A percentile compares a stretch with the other conserved stretches of the same genome.
These are phyloP conservation scores for Exophiala dermatitidis DNA, from an alignment of 2,329 filamentous ascomycete genomes.

Conservation along the genomic window DNA sequence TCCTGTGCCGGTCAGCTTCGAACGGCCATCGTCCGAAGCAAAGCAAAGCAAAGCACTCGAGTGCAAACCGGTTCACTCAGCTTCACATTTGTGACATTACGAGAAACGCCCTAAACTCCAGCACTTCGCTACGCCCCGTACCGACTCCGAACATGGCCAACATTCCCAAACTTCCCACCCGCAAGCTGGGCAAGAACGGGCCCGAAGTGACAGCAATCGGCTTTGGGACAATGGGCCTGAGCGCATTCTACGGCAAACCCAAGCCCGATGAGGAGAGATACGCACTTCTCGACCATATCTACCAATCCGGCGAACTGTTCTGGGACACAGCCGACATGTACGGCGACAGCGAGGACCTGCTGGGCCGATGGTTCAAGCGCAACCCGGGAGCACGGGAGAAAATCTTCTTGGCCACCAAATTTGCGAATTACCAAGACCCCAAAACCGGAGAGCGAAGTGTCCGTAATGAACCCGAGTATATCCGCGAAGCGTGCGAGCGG, in stretches of 20 bases:
- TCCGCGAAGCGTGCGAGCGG: constrained; percentile 28
- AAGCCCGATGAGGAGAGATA: constrained; percentile 45
- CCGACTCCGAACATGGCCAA: constrained; percentile 3
- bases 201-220: constrained; percentile 30
- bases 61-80: too few relatives aligned
- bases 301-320: constrained; percentile 30
- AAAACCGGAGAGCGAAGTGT: constrained; percentile 18
- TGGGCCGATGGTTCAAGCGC: constrained; percentile 28
- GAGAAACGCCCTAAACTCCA: not conserved
- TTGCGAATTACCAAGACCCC: constrained; percentile 24
- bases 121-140: not conserved
- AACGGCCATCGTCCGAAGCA: too few relatives aligned
- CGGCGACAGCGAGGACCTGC: constrained; percentile 27
- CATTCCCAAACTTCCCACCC: constrained; percentile 22
- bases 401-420: constrained; percentile 28
- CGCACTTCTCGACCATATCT: constrained; percentile 35
- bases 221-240: constrained; percentile 28
- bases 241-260: constrained; percentile 40
- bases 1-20: too few relatives aligned
- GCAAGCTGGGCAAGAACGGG: constrained; percentile 30
- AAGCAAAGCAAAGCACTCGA: too few relatives aligned
- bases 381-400: constrained; percentile 25
- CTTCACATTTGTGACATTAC: too few relatives aligned
- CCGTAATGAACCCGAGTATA: constrained; percentile 30
- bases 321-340: constrained; percentile 33